A percentile compares a stretch with the other conserved stretches of the same genome.
phyloP scores from a whole-genome alignment of 495 filamentous ascomycete species.

The Trichoderma orchidacearum region DNA sequence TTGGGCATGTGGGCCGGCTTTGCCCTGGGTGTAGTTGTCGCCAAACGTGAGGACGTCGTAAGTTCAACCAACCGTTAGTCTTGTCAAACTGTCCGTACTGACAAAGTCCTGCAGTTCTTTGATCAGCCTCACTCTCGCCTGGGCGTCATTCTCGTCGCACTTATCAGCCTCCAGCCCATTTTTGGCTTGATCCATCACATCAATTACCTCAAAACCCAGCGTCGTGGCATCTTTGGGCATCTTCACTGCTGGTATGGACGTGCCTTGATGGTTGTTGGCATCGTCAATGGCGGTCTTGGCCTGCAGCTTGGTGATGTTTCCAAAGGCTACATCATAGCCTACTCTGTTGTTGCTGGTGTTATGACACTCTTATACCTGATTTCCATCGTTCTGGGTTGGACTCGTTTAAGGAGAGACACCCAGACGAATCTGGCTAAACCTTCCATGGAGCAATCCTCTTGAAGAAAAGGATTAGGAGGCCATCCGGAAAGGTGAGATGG shows the following conservation, averaged over 20 bases:
- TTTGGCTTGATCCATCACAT: conserved; percentile 53
- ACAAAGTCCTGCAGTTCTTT: conserved; percentile 16
- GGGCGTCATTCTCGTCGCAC: conserved; percentile 43
- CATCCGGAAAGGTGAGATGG: too few species aligned
- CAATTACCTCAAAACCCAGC: conserved; percentile 30
- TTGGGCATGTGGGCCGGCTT: conserved; percentile 44
- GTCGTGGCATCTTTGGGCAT: conserved; percentile 40
- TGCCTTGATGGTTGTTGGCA: conserved; percentile 42
- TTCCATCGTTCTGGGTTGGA: conserved; percentile 9
- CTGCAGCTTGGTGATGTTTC: conserved; percentile 33
- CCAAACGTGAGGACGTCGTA: conserved; percentile 17
- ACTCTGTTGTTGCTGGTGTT: conserved; percentile 44
- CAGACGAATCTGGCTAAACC: neutral
- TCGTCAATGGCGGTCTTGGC: conserved; percentile 61
- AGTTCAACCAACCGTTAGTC: conserved; percentile 8
- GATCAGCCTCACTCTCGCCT: conserved; percentile 30
- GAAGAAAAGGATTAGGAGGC: neutral
- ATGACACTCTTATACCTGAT: conserved; percentile 29
- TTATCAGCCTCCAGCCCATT: conserved; percentile 50
- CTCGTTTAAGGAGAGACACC: neutral
- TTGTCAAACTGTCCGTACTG: neutral
- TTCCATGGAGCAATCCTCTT: neutral
- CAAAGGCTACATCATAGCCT: conserved; percentile 38
- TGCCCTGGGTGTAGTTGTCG: conserved; percentile 43
- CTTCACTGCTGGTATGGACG: conserved; percentile 62